These are phyloP conservation scores for Circinella minor DNA, from an alignment of 371 early-diverging fungal genomes.

Conservation along the genomic window DNA sequence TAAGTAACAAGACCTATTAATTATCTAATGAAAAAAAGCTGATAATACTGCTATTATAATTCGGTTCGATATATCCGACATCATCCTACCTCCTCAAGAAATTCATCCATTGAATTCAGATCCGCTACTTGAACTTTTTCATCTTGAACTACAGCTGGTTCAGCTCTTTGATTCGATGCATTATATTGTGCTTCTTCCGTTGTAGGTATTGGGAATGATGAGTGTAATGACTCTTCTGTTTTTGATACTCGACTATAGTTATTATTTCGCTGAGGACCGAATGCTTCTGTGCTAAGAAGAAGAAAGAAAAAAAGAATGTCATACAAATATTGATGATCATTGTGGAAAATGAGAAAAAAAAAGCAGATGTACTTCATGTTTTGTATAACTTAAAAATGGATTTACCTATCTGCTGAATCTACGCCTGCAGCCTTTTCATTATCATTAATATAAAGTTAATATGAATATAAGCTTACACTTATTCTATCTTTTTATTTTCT, in stretches of 20 bases:
- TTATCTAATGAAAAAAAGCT: too few species aligned
- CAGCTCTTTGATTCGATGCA: not conserved
- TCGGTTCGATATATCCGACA: not conserved
- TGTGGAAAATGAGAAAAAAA: not conserved
- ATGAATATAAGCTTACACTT: too few species aligned
- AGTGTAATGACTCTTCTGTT: not conserved
- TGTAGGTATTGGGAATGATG: too few species aligned
- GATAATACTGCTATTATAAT: not conserved
- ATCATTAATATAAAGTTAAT: not conserved
- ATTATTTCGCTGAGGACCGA: slow-evolving; percentile 8
- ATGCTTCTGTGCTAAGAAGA: slow-evolving; percentile 3
- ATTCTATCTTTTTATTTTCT: too few species aligned
- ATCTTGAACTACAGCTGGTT: not conserved
- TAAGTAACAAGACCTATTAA: too few species aligned
- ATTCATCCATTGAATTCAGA: slow-evolving; percentile 9
- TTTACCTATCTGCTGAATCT: not conserved
- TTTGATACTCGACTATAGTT: not conserved
- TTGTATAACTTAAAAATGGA: too few species aligned
- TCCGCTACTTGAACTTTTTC: slow-evolving; percentile 9
- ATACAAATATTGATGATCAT: not conserved
- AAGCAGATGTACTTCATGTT: not conserved
- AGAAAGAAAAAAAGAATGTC: not conserved
- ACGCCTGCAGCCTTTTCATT: not conserved
- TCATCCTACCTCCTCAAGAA: slow-evolving; percentile 10
- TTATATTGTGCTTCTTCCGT: not conserved